A percentile compares a stretch with the other conserved stretches of the same genome.
phyloP scores from a whole-genome alignment of 441 rosid genomes.

The Arabidopsis lyrata region DNA sequence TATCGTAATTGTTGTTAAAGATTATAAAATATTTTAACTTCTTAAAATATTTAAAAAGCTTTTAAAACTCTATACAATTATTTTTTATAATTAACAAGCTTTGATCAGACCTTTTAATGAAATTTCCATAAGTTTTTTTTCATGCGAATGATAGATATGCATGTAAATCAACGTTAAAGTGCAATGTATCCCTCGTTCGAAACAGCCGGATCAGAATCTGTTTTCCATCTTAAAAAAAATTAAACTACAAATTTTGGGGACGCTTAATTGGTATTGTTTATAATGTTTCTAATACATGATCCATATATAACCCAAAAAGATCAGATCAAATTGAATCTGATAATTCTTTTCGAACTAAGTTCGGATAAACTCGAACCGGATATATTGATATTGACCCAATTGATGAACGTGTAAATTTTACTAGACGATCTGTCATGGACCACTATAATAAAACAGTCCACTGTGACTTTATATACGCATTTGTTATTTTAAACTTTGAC shows the following conservation, averaged over 20 bases:
- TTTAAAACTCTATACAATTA: neutral
- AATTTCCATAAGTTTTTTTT: no score
- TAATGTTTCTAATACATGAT: neutral
- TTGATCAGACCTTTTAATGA: no score
- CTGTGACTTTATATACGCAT: neutral
- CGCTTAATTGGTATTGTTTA: neutral
- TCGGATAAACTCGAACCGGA: neutral
- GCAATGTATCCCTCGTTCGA: neutral
- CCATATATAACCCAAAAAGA: neutral
- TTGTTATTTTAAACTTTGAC: no score
- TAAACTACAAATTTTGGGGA: neutral
- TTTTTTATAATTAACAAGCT: neutral
- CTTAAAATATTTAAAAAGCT: neutral
- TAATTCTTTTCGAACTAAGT: neutral
- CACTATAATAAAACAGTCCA: conserved; percentile 12
- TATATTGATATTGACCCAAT: conserved; percentile 15
- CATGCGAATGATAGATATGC: neutral
- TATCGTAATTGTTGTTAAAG: no score
- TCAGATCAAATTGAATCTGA: neutral
- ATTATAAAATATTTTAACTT: neutral
- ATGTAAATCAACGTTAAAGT: neutral
- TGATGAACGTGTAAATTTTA: neutral
- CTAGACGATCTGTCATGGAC: conserved; percentile 16
- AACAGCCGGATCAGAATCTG: neutral
- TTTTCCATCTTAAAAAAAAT: neutral